phyloP scores from a whole-genome alignment of 371 early-diverging fungal species.

The Apophysomyces sp. region DNA sequence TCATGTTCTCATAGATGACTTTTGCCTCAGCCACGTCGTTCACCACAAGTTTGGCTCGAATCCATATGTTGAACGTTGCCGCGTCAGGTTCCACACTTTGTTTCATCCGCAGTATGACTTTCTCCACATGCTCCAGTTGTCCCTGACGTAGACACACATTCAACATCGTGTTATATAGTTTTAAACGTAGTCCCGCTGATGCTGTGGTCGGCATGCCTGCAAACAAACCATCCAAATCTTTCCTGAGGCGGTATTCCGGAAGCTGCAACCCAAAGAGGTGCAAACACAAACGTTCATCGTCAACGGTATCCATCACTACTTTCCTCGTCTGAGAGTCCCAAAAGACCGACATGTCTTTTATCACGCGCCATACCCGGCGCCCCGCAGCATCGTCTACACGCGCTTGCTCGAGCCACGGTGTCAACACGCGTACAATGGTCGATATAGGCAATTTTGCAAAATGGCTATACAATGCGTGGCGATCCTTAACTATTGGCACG shows the following conservation, averaged over 20 bases:
- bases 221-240: background rate
- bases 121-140: constrained; percentile 19
- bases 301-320: background rate
- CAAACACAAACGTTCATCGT: background rate
- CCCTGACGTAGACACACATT: constrained; percentile 13
- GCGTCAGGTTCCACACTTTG: constrained; percentile 17
- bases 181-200: background rate
- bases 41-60: constrained; percentile 14
- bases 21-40: constrained; percentile 1
- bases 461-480: background rate
- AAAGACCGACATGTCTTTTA: background rate
- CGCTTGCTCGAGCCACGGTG: background rate
- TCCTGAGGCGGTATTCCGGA: background rate
- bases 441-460: background rate
- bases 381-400: background rate
- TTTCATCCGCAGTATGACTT: constrained; percentile 22
- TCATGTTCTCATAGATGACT: constrained; percentile 16
- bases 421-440: background rate
- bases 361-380: background rate
- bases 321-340: background rate
- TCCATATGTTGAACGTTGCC: constrained; percentile 32
- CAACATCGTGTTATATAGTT: constrained; percentile 27
- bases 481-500: background rate
- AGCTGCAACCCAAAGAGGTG: background rate
- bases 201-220: background rate